Evolutionary conservation across 106 monocot genomes (phyloP), one percentile per base, ranked within the genome.

Genomic region (Gastrodia elata): DNA sequence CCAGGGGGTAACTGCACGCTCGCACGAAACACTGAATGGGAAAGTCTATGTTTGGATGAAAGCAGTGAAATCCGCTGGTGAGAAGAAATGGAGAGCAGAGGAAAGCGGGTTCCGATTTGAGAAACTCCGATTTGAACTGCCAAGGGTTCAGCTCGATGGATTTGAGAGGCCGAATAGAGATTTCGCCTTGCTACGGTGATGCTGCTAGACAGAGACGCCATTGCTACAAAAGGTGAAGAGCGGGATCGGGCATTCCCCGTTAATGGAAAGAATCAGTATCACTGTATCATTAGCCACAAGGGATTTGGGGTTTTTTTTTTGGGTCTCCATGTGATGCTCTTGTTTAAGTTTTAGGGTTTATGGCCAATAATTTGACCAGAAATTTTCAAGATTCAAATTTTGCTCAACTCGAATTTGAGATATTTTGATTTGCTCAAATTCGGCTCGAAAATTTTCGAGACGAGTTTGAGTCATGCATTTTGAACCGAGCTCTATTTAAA

Each of bases 1-100:
- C 70, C 85, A 22, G 78, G 14, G 15, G 94, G 85, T 10, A 85
- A 35, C 65, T 84, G 71, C 77, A 83, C 49, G 71, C 86, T 73
- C 39, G 90, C 86, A 36, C 81, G 74, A 76, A 89, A 26, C 28
- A n/a, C 71, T 40, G 57, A 46, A 44, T 10, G 44, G 32, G 22
- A 43, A 11, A 79, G 64, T 73, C 75, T 73, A 40, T 32, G 65
- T 38, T 49, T 70, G 35, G 64, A 49, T 26, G 58, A 39, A 25
- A 61, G 22, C 33, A 77, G 71, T 25, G 65, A 40, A 61, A 73
- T 44, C 3, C 55, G 83, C 65, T 84, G 61, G 38, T 67, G 73
- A 11, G 38, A 22, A 20, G 25, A 26, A 38, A 73, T 25, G 68
- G 55, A 52, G 68, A 44, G 37, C 20, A 34, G 42, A 36, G 33